phyloP scores from a whole-genome alignment of 257 asterid species.

The Primulina huaijiensis region DNA sequence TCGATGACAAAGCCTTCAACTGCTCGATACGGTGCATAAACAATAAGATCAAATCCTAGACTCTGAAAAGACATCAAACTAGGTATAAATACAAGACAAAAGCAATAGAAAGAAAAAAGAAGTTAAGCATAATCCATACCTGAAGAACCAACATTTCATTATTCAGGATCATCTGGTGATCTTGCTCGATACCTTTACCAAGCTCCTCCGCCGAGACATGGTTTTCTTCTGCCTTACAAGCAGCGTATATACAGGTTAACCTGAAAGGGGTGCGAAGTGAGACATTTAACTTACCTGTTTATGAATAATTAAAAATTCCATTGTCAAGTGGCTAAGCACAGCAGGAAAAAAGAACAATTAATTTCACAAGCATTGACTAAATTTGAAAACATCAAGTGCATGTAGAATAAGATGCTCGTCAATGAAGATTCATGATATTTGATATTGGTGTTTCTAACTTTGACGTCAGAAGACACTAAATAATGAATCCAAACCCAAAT shows the following conservation, averaged over 20 bases:
- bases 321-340: background rate
- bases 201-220: conserved; percentile 99
- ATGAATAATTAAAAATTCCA: conserved; percentile 10
- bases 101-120: conserved; percentile 11
- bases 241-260: conserved; percentile 95
- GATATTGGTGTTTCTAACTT: background rate
- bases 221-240: conserved; percentile 97
- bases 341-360: background rate
- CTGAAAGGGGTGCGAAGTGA: conserved; percentile 37
- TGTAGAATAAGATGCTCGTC: background rate
- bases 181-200: conserved; percentile 96
- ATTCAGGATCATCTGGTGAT: conserved; percentile 82
- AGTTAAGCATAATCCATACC: conserved; percentile 42
- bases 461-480: conserved; percentile 1
- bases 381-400: conserved; percentile 5
- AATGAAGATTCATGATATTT: background rate
- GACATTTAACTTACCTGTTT: conserved; percentile 4
- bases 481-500: conserved; percentile 14
- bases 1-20: conserved; percentile 77
- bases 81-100: conserved; percentile 17
- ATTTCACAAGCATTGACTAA: background rate
- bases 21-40: conserved; percentile 92
- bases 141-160: conserved; percentile 93
- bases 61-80: conserved; percentile 55
- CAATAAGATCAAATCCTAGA: conserved; percentile 91